A percentile compares a stretch with the other conserved stretches of the same genome.
Conservation (phyloP, 306 rosid genomes). For the Trifolium fragiferum region DNA sequence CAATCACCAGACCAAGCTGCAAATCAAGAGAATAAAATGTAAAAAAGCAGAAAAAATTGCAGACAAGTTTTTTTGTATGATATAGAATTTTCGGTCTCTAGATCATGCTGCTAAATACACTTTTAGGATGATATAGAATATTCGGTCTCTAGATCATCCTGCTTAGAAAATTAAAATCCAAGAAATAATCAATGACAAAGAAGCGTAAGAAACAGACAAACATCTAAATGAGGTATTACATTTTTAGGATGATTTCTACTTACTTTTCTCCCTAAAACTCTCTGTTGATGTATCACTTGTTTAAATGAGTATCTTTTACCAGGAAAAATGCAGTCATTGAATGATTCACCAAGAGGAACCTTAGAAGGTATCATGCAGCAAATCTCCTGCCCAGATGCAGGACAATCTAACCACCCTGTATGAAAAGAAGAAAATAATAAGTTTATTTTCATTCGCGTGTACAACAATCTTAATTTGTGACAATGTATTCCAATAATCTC, state of each 20-base stretch:
- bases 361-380: conserved; percentile 90
- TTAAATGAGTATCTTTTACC: conserved; percentile 99
- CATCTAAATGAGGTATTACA: conserved; percentile 16
- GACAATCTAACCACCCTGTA: conserved; percentile 98
- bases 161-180: conserved; percentile 13
- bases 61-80: conserved; percentile 11
- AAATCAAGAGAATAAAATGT: conserved; percentile 45
- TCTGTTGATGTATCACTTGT: conserved; percentile 94
- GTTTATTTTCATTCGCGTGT: background rate
- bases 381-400: conserved; percentile 81
- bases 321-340: conserved; percentile 75
- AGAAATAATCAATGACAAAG: conserved; percentile 18
- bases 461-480: conserved; percentile 23
- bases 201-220: conserved; percentile 30
- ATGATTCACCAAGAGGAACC: conserved; percentile 93
- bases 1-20: conserved; percentile 99
- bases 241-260: conserved; percentile 37
- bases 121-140: no score
- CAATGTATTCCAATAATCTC: conserved; percentile 25
- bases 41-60: conserved; percentile 31
- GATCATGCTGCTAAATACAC: background rate
- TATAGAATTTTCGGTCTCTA: conserved; percentile 15
- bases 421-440: conserved; percentile 34
- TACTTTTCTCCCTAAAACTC: conserved; percentile 93
- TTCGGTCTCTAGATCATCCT: conserved; percentile 18